These are phyloP conservation scores for Solanum infundibuliforme DNA, from an alignment of 257 asterid genomes.

Conservation along the genomic window DNA sequence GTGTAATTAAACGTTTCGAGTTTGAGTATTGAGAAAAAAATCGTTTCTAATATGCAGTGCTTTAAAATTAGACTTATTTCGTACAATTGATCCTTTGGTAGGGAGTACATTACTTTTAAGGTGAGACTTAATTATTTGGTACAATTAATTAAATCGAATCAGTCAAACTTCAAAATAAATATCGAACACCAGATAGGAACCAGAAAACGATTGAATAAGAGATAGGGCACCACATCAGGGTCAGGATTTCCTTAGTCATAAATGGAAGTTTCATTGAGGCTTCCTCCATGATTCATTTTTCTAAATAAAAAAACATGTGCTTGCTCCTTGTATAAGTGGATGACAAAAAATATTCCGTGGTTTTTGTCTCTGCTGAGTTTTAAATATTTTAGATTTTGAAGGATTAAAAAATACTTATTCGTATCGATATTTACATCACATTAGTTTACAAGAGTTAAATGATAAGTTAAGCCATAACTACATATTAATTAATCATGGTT, in stretches of 20 bases:
- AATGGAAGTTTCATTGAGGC: not conserved
- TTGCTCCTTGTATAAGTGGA: not conserved
- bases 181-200: not conserved
- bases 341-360: not conserved
- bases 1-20: not conserved
- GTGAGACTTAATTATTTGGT: not conserved
- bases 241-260: not conserved
- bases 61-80: not conserved
- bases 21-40: not conserved
- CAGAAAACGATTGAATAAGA: not conserved
- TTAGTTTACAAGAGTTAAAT: not conserved
- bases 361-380: not conserved
- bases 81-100: not conserved
- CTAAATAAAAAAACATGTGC: not conserved
- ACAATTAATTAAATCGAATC: not conserved
- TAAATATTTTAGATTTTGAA: not conserved
- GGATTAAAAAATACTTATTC: not conserved
- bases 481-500: not conserved
- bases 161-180: not conserved
- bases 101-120: not conserved
- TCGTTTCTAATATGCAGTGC: rapidly evolving
- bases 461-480: not conserved
- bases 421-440: not conserved
- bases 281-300: not conserved
- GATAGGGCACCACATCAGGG: not conserved